Conservation (phyloP, 257 asterid genomes). For the Ligustrum vulgare region DNA sequence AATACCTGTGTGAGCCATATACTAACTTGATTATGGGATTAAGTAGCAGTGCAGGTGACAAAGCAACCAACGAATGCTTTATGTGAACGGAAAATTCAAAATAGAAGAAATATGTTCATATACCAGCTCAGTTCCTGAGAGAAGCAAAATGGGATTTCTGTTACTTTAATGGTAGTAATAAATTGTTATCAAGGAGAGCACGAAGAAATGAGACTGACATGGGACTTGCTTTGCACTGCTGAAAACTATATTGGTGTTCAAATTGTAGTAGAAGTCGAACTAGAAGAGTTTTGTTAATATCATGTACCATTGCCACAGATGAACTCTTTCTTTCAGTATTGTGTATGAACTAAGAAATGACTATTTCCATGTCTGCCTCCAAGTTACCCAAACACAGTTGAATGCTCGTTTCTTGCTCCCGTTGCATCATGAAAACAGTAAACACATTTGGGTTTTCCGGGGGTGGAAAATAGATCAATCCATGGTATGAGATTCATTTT, state of each 20-base stretch:
- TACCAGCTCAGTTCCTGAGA: not conserved
- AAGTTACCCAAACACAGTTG: no score
- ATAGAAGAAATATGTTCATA: constrained; percentile 1
- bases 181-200: not conserved
- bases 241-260: constrained; percentile 18
- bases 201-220: not conserved
- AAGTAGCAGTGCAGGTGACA: constrained; percentile 57
- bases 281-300: constrained; percentile 19
- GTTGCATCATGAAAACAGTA: no score
- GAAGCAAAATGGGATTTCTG: constrained; percentile 8
- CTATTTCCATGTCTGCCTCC: not conserved
- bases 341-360: not conserved
- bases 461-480: no score
- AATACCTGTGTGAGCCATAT: not conserved
- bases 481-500: not conserved
- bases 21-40: constrained; percentile 23
- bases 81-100: constrained; percentile 24
- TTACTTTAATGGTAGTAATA: no score
- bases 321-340: not conserved
- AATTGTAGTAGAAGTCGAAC: constrained; percentile 17
- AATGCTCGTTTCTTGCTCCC: no score
- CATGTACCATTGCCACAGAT: not conserved
- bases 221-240: no score
- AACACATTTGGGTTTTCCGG: no score
- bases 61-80: constrained; percentile 33